Conservation (phyloP, 345 rosid genomes). For the Eucalyptus pauciflora region DNA sequence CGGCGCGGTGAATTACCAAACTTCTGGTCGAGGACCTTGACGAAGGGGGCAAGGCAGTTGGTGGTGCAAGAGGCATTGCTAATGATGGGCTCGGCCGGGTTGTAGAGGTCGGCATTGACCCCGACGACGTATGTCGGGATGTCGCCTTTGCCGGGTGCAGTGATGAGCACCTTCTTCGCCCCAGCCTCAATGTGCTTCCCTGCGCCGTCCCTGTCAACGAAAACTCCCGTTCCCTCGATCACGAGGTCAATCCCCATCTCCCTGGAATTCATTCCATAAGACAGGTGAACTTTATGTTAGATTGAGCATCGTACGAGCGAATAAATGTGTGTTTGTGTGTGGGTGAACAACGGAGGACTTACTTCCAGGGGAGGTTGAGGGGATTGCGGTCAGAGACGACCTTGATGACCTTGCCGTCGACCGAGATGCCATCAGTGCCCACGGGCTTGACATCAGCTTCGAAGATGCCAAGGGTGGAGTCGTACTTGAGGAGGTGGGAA, state of each 20-base stretch:
- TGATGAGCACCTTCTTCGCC: slow-evolving; percentile 91
- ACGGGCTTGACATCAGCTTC: slow-evolving; percentile 89
- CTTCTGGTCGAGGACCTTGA: slow-evolving; percentile 97
- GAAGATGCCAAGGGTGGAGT: slow-evolving; percentile 90
- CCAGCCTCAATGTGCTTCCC: slow-evolving; percentile 93
- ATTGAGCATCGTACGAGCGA: neutral
- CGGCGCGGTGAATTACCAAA: slow-evolving; percentile 35
- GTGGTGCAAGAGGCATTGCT: slow-evolving; percentile 99
- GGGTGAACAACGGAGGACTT: slow-evolving; percentile 1
- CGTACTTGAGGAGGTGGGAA: slow-evolving; percentile 93
- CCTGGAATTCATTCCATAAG: slow-evolving; percentile 15
- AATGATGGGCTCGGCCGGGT: slow-evolving; percentile 63
- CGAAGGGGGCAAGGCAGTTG: slow-evolving; percentile 98
- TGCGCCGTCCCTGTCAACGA: slow-evolving; percentile 92
- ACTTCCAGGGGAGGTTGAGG: slow-evolving; percentile 76
- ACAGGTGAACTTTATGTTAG: neutral
- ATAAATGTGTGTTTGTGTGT: neutral
- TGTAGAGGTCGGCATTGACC: slow-evolving; percentile 80
- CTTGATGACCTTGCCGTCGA: slow-evolving; percentile 93
- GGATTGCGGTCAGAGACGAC: slow-evolving; percentile 84
- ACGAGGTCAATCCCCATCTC: slow-evolving; percentile 80
- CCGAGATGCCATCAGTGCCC: slow-evolving; percentile 77
- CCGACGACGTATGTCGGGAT: slow-evolving; percentile 96
- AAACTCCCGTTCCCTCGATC: slow-evolving; percentile 96
- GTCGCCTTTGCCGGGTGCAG: slow-evolving; percentile 98